phyloP scores from a whole-genome alignment of 1,139 yeast genomes.

The Candida sanyaensis region DNA sequence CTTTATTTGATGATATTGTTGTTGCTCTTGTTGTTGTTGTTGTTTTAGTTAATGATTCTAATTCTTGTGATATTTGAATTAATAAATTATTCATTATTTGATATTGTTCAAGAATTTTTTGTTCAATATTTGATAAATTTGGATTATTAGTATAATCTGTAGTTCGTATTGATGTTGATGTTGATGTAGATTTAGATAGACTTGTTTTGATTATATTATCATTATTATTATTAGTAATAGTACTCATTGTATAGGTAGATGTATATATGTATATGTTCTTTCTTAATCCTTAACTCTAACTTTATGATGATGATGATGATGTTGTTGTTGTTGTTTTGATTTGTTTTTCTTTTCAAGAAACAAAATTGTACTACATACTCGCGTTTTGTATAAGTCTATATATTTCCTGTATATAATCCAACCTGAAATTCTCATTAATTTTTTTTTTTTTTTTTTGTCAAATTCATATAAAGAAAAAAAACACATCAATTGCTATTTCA shows the following conservation, averaged over 20 bases:
- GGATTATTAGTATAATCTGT: conserved; percentile 6
- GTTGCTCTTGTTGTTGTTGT: conserved; percentile 29
- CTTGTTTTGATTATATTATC: neutral
- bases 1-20: conserved; percentile 12
- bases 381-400: too few species aligned
- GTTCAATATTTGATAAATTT: conserved; percentile 5
- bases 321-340: neutral
- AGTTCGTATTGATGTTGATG: neutral
- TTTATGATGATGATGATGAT: neutral
- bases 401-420: neutral
- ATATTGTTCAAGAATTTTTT: conserved; percentile 8
- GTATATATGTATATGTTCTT: too few species aligned
- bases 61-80: conserved; percentile 32
- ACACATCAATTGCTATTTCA: neutral
- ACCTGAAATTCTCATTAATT: conserved; percentile 1
- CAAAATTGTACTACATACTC: too few species aligned
- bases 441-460: neutral
- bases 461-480: neutral
- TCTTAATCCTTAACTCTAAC: too few species aligned
- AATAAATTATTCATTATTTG: conserved; percentile 17
- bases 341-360: too few species aligned
- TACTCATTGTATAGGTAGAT: too few species aligned
- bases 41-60: conserved; percentile 27
- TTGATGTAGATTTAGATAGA: neutral
- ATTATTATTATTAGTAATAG: neutral